phyloP scores from a whole-genome alignment of 2,329 filamentous ascomycete genomes.

The Penicillium sp. region DNA sequence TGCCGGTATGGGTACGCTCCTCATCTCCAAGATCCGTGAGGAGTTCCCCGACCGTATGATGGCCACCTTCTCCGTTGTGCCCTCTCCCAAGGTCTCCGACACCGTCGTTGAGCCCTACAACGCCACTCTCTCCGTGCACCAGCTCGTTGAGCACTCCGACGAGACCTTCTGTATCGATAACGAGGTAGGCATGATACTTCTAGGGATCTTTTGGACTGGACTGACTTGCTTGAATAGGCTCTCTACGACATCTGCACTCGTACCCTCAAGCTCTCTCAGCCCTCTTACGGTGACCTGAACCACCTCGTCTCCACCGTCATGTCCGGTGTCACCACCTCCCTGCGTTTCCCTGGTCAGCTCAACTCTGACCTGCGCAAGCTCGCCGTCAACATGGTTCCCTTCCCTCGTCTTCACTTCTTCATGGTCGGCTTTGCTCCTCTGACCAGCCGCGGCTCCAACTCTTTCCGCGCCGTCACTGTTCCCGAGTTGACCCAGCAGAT shows the following conservation, averaged over 20 bases:
- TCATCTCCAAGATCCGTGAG: constrained; percentile 99
- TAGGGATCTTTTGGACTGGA: not conserved
- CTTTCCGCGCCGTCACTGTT: constrained; percentile 96
- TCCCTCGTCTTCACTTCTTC: constrained; percentile 99
- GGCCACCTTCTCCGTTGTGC: constrained; percentile 98
- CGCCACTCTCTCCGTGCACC: constrained; percentile 96
- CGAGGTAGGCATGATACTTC: constrained; percentile 57
- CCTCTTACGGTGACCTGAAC: constrained; percentile 98
- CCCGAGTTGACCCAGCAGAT: constrained; percentile 99
- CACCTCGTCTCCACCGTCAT: constrained; percentile 99
- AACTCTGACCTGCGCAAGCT: constrained; percentile 99
- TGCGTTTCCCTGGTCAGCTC: constrained; percentile 98
- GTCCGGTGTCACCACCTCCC: constrained; percentile 97
- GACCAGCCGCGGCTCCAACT: constrained; percentile 85
- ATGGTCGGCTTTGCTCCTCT: constrained; percentile 99
- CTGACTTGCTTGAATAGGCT: constrained; percentile 49
- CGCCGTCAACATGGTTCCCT: constrained; percentile 99
- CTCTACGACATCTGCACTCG: constrained; percentile 99
- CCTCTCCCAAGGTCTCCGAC: constrained; percentile 98
- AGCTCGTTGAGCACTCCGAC: constrained; percentile 99
- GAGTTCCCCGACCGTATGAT: constrained; percentile 99
- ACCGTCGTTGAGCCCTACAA: constrained; percentile 99
- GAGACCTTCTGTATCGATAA: constrained; percentile 99
- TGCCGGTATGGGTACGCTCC: constrained; percentile 99
- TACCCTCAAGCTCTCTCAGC: constrained; percentile 97